Evolutionary conservation across 23 red algal species (phyloP).

Genomic region (Gracilaria vermiculophylla): DNA sequence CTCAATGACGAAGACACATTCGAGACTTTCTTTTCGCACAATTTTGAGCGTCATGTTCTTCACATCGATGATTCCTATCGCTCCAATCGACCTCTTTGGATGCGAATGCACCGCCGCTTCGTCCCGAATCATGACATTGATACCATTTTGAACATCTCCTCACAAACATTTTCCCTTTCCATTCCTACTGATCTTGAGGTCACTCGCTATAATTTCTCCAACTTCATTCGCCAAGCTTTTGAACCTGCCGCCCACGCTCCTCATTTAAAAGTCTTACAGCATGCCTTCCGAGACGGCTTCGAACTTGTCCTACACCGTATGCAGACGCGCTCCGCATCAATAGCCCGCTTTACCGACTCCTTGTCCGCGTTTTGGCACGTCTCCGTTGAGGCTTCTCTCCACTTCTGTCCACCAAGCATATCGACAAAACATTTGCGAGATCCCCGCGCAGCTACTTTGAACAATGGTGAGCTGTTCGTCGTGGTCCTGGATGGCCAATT

Average conservation of each 20-base stretch:
- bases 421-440: neutral
- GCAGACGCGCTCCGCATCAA: slow-evolving; percentile 2
- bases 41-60: slow-evolving; percentile 21
- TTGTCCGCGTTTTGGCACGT: slow-evolving; percentile 45
- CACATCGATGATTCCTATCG: slow-evolving; percentile 36
- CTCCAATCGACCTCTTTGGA: slow-evolving; percentile 12
- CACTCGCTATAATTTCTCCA: neutral
- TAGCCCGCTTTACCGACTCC: slow-evolving; percentile 29
- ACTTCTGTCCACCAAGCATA: slow-evolving; percentile 11
- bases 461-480: slow-evolving; percentile 12
- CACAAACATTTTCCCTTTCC: neutral
- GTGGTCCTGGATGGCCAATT: slow-evolving; percentile 25
- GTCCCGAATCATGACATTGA: slow-evolving; percentile 33
- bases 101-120: slow-evolving; percentile 37
- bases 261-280: neutral
- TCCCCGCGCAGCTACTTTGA: neutral
- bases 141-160: neutral
- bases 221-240: neutral
- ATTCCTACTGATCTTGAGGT: slow-evolving; percentile 27
- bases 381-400: neutral
- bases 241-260: neutral
- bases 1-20: slow-evolving; percentile 21
- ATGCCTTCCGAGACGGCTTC: slow-evolving; percentile 30
- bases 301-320: slow-evolving; percentile 26
- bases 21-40: slow-evolving; percentile 38